Percentiles rank a stretch among this genome's conserved stretches.
phyloP scores from a whole-genome alignment of 805 yeast species.

The Ogataea pilisensis region DNA sequence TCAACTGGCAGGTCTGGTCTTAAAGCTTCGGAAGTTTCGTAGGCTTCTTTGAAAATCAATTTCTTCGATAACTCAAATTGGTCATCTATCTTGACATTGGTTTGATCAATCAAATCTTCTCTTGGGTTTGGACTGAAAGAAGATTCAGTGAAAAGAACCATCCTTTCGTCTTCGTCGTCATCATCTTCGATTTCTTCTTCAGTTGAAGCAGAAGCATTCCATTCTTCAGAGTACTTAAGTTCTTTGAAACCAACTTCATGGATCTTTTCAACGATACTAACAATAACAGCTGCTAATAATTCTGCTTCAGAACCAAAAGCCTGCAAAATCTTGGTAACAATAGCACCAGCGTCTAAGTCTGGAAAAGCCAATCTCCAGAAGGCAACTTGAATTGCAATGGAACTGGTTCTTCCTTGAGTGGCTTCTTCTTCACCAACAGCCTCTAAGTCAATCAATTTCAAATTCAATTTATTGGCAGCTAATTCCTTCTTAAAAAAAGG shows the following conservation, averaged over 20 bases:
- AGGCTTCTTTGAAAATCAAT: constrained; percentile 81
- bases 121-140: constrained; percentile 65
- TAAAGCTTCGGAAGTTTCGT: constrained; percentile 47
- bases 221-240: constrained; percentile 32
- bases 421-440: constrained; percentile 63
- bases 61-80: constrained; percentile 57
- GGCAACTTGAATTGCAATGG: constrained; percentile 72
- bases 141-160: constrained; percentile 56
- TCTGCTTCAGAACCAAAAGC: constrained; percentile 82
- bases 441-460: constrained; percentile 59
- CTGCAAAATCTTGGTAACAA: constrained; percentile 73
- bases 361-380: constrained; percentile 75
- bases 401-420: constrained; percentile 69
- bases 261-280: constrained; percentile 58
- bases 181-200: constrained; percentile 9
- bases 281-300: constrained; percentile 66
- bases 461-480: constrained; percentile 46
- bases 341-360: constrained; percentile 50
- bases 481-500: constrained; percentile 46
- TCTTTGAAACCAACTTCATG: constrained; percentile 41
- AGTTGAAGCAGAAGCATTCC: constrained; percentile 18
- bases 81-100: constrained; percentile 32
- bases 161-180: constrained; percentile 33
- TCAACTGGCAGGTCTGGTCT: constrained; percentile 89
- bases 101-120: constrained; percentile 40